phyloP scores from a whole-genome alignment of 2,329 filamentous ascomycete genomes.

The Colletotrichum tropicicola region DNA sequence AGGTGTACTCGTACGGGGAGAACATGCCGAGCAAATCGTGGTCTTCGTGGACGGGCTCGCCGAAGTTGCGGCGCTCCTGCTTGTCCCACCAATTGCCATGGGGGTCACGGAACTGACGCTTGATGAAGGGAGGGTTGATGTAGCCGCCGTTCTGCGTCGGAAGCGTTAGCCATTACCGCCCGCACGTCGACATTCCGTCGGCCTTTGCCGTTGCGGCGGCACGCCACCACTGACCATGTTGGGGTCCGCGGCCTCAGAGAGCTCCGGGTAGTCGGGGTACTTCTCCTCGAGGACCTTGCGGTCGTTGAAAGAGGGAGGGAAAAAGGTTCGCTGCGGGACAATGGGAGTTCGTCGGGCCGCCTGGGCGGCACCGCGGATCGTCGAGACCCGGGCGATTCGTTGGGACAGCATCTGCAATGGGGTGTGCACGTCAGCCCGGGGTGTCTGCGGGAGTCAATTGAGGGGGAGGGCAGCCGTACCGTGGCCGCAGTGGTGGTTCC shows the following conservation, averaged over 20 bases:
- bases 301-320: constrained; percentile 59
- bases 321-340: constrained; percentile 65
- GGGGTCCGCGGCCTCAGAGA: constrained; percentile 71
- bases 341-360: constrained; percentile 59
- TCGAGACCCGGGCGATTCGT: constrained; percentile 63
- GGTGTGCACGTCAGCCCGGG: neutral
- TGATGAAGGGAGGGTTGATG: constrained; percentile 80
- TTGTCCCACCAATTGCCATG: constrained; percentile 96
- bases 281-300: constrained; percentile 59
- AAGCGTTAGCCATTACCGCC: constrained; percentile 32
- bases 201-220: neutral
- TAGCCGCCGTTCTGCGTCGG: constrained; percentile 82
- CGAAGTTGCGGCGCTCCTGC: constrained; percentile 96
- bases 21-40: constrained; percentile 93
- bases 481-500: constrained; percentile 44
- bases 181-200: neutral
- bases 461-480: constrained; percentile 34
- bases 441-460: neutral
- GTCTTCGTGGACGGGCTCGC: constrained; percentile 96
- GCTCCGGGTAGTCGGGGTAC: constrained; percentile 55
- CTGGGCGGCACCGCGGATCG: constrained; percentile 53
- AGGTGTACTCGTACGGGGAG: constrained; percentile 88
- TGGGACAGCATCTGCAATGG: constrained; percentile 66
- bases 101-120: constrained; percentile 92
- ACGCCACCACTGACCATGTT: constrained; percentile 63